Percentiles rank a stretch among this genome's conserved stretches.
These are phyloP conservation scores for Aureobasidium vineae DNA, from an alignment of 2,329 filamentous ascomycete species.

Conservation along the genomic window DNA sequence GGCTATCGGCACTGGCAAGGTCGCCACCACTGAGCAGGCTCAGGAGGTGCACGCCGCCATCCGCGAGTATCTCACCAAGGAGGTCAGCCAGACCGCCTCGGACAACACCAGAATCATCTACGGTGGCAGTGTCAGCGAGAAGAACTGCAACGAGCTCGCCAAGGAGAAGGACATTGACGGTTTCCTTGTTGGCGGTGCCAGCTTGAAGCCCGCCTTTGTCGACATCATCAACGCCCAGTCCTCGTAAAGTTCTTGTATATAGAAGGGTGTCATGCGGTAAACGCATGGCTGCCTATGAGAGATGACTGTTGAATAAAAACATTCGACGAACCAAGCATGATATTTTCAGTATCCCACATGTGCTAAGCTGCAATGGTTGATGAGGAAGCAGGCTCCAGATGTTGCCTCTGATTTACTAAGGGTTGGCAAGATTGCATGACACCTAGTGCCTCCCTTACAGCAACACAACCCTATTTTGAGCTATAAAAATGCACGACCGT, in stretches of 20 bases:
- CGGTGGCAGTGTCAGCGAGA: conserved; percentile 93
- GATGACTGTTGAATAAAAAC: conserved; percentile 13
- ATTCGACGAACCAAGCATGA: conserved; percentile 8
- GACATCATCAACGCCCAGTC: conserved; percentile 66
- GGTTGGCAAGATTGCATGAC: background rate
- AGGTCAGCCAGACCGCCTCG: conserved; percentile 72
- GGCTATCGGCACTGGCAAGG: conserved; percentile 89
- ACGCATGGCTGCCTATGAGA: conserved; percentile 15
- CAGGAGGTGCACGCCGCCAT: conserved; percentile 94
- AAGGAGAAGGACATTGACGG: conserved; percentile 96
- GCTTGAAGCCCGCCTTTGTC: conserved; percentile 89
- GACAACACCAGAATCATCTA: conserved; percentile 94
- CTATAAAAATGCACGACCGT: too few relatives aligned
- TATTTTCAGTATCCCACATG: background rate
- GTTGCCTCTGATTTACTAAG: too few relatives aligned
- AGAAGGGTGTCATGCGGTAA: background rate
- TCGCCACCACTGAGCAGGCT: conserved; percentile 82
- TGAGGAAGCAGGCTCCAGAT: too few relatives aligned
- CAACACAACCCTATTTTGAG: too few relatives aligned
- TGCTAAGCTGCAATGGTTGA: background rate
- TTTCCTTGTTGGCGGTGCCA: conserved; percentile 94
- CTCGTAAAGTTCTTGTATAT: conserved; percentile 13
- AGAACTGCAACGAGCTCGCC: conserved; percentile 92
- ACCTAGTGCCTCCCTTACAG: background rate
- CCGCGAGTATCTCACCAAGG: conserved; percentile 75